Conservation (phyloP, 805 yeast genomes). For the Starmerella vaccinii region DNA sequence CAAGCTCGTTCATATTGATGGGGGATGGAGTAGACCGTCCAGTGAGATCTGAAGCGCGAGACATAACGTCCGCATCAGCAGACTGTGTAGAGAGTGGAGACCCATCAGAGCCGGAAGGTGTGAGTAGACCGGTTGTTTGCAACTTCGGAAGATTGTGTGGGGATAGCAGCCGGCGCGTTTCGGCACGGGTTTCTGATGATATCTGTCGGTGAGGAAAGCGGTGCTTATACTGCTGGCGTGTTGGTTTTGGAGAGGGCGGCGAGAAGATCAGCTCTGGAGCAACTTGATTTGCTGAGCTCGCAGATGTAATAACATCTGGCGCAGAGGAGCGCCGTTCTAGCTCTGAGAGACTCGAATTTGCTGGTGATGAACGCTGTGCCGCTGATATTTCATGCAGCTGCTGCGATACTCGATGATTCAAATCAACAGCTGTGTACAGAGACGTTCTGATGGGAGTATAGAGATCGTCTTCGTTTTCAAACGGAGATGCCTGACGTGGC, state of each 20-base stretch:
- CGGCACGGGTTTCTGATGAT: background rate
- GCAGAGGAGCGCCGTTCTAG: constrained; percentile 1
- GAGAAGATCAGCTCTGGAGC: constrained; percentile 2
- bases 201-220: background rate
- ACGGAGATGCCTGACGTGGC: background rate
- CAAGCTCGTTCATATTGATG: constrained; percentile 1
- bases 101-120: background rate
- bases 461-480: background rate
- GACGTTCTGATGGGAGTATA: constrained; percentile 15
- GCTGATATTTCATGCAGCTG: constrained; percentile 7
- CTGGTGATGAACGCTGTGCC: constrained; percentile 1
- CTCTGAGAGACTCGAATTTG: background rate
- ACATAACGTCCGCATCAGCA: background rate
- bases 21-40: background rate
- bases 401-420: constrained; percentile 14
- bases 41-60: background rate
- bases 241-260: constrained; percentile 1
- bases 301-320: background rate
- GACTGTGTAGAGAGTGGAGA: constrained; percentile 3
- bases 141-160: constrained; percentile 2
- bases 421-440: constrained; percentile 14
- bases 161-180: background rate
- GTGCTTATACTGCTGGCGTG: background rate
- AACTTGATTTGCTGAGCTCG: background rate
- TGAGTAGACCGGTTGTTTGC: background rate